These are phyloP conservation scores for Adansonia rubrostipa DNA, from an alignment of 441 rosid species.

Conservation along the genomic window DNA sequence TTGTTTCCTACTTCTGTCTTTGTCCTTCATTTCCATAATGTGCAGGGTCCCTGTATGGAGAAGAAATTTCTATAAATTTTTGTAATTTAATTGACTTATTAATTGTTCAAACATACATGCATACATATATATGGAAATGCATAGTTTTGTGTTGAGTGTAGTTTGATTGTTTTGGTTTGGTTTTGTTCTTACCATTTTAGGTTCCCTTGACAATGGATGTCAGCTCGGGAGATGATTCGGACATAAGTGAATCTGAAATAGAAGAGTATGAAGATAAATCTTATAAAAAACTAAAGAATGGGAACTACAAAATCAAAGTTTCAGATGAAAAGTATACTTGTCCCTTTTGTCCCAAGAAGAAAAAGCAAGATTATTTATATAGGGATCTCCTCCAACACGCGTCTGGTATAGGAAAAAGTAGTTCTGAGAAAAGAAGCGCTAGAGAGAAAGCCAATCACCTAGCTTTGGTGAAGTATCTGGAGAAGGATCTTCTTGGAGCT, in stretches of 20 bases:
- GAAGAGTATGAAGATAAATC: conserved; percentile 47
- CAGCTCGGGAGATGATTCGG: conserved; percentile 49
- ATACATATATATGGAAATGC: background rate
- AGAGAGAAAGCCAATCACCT: conserved; percentile 82
- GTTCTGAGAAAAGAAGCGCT: conserved; percentile 63
- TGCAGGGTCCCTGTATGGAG: background rate
- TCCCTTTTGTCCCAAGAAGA: conserved; percentile 82
- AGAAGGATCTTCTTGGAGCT: conserved; percentile 57
- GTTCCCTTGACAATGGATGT: conserved; percentile 32
- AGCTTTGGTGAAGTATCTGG: conserved; percentile 73
- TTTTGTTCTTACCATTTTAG: conserved; percentile 14
- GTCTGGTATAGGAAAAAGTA: conserved; percentile 82
- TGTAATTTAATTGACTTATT: conserved; percentile 2
- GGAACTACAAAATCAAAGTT: conserved; percentile 53
- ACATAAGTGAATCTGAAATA: conserved; percentile 62
- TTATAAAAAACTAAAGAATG: conserved; percentile 72
- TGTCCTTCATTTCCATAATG: background rate
- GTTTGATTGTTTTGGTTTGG: background rate
- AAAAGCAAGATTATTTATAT: conserved; percentile 64
- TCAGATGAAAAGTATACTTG: conserved; percentile 65
- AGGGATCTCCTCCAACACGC: conserved; percentile 91
- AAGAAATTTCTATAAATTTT: background rate
- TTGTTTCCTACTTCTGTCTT: background rate
- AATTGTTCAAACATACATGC: background rate
- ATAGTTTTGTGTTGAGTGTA: background rate